phyloP scores from a whole-genome alignment of 1,284 basidiomycete genomes.

The Volvariella surrecta region DNA sequence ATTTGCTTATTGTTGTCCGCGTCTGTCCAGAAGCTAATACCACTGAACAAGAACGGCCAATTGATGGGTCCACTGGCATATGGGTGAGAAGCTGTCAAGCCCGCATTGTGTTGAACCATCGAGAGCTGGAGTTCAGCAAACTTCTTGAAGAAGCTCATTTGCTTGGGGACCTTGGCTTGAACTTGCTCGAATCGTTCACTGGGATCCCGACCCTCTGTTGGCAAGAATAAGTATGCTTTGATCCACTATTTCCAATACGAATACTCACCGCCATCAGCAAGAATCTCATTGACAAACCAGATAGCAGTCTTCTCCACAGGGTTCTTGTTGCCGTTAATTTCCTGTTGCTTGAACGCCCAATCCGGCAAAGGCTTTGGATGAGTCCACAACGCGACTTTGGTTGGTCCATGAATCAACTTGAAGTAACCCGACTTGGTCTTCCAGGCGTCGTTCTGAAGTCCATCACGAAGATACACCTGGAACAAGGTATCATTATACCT shows the following conservation, averaged over 20 bases:
- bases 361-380: conserved; percentile 81
- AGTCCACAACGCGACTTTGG: conserved; percentile 93
- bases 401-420: conserved; percentile 82
- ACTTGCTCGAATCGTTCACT: conserved; percentile 40
- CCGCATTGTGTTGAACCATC: conserved; percentile 98
- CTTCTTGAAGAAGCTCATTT: conserved; percentile 90
- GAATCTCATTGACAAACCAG: conserved; percentile 87
- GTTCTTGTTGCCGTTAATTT: conserved; percentile 98
- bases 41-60: conserved; percentile 94
- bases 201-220: conserved; percentile 46
- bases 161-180: conserved; percentile 59
- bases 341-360: conserved; percentile 96
- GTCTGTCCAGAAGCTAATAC: conserved; percentile 98
- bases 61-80: conserved; percentile 93
- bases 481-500: conserved; percentile 87
- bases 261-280: conserved; percentile 60
- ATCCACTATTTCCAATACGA: background rate
- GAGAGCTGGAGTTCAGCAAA: conserved; percentile 89
- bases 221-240: conserved; percentile 7
- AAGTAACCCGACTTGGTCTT: conserved; percentile 91
- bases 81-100: conserved; percentile 90
- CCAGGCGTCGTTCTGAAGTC: conserved; percentile 71
- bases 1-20: conserved; percentile 84
- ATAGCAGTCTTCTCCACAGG: conserved; percentile 72
- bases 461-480: conserved; percentile 66